Conservation (phyloP, 441 rosid genomes). For the Breynia disticha region DNA sequence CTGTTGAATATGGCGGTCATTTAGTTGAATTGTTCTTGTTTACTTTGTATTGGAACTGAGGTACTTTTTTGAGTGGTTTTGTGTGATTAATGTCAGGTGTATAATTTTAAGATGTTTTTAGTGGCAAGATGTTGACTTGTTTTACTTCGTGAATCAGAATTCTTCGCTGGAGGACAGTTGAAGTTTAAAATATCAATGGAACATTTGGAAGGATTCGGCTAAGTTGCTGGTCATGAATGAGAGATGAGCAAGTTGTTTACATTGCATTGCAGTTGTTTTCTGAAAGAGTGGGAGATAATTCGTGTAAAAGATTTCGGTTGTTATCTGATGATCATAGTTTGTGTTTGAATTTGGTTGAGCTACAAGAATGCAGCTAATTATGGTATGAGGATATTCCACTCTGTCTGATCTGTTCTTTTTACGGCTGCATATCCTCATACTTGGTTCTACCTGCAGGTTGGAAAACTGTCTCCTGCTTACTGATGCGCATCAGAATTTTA, state of each 20-base stretch:
- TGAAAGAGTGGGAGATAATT: constrained; percentile 11
- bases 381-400: constrained; percentile 13
- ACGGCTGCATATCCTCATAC: constrained; percentile 10
- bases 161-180: constrained; percentile 8
- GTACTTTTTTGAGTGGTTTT: not conserved
- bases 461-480: constrained; percentile 5
- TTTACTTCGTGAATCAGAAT: constrained; percentile 20
- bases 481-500: constrained; percentile 8
- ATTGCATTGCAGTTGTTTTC: not conserved
- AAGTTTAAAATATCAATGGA: constrained; percentile 5
- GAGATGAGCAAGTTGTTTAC: constrained; percentile 15
- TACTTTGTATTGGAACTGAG: too few relatives aligned
- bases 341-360: constrained; percentile 8
- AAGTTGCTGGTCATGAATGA: constrained; percentile 12
- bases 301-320: constrained; percentile 19
- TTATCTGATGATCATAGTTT: constrained; percentile 18
- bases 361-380: constrained; percentile 8
- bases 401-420: constrained; percentile 11
- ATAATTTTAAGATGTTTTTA: not conserved
- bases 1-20: not conserved
- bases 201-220: constrained; percentile 10
- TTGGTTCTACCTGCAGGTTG: constrained; percentile 4
- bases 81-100: not conserved
- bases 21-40: not conserved
- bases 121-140: constrained; percentile 4